These are phyloP conservation scores for Phaeophleospora eucalypticola DNA, from an alignment of 2,329 filamentous ascomycete species.

Conservation along the genomic window DNA sequence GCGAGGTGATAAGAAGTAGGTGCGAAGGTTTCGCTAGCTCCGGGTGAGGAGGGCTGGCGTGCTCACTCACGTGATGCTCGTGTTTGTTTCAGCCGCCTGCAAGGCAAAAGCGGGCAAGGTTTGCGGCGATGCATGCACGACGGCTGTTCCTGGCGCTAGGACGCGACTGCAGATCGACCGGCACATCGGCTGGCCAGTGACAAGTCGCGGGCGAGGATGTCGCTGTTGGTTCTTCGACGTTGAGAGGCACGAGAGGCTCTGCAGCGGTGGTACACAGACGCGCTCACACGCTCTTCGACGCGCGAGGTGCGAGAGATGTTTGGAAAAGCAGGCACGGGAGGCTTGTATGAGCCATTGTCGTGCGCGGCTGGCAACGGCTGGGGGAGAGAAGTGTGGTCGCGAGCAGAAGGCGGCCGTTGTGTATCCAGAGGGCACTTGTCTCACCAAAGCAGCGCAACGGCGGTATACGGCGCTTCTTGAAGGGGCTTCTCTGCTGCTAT, in stretches of 20 bases:
- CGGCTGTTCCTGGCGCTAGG: constrained; percentile 13
- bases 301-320: no score
- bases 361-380: neutral
- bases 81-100: neutral
- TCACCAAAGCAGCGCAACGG: constrained; percentile 1
- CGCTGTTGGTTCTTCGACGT: no score
- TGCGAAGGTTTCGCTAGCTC: no score
- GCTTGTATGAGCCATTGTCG: no score
- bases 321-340: no score
- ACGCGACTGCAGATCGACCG: neutral
- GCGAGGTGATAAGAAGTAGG: no score
- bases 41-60: no score
- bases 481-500: neutral
- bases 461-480: constrained; percentile 1
- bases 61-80: constrained; percentile 1
- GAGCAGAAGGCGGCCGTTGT: neutral
- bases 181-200: neutral
- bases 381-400: neutral
- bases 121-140: neutral
- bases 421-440: constrained; percentile 1
- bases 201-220: neutral
- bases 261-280: no score
- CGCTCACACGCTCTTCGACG: no score
- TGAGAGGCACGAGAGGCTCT: no score
- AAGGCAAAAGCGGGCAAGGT: no score